These are phyloP conservation scores for Pleurotus pulmonarius DNA, from an alignment of 768 basidiomycete genomes.

Conservation along the genomic window DNA sequence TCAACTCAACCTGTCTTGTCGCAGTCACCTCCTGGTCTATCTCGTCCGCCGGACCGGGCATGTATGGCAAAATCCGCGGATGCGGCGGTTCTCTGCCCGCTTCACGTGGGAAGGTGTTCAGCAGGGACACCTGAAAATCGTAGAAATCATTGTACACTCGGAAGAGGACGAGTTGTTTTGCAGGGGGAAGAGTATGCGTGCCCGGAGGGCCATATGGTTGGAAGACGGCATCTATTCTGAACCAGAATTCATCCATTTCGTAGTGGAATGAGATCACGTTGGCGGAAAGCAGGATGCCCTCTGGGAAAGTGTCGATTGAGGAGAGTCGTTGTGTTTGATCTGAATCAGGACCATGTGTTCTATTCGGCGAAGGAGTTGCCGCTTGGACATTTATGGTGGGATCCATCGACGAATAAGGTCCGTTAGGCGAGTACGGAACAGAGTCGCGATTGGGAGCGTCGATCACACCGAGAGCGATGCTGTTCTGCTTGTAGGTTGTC, in stretches of 20 bases:
- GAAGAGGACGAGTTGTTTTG: slow-evolving; percentile 84
- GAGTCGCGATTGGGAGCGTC: slow-evolving; percentile 45
- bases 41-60: slow-evolving; percentile 89
- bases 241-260: slow-evolving; percentile 97
- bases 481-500: slow-evolving; percentile 92
- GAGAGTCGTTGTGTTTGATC: slow-evolving; percentile 10
- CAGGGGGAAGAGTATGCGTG: slow-evolving; percentile 52
- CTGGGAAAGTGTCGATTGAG: slow-evolving; percentile 54
- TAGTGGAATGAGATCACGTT: slow-evolving; percentile 96
- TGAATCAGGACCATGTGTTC: slow-evolving; percentile 15
- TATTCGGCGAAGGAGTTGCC: slow-evolving; percentile 21
- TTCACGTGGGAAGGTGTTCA: slow-evolving; percentile 86
- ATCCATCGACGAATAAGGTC: slow-evolving; percentile 13
- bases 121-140: slow-evolving; percentile 89
- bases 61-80: slow-evolving; percentile 85
- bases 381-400: slow-evolving; percentile 20
- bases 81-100: slow-evolving; percentile 73
- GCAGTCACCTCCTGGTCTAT: slow-evolving; percentile 85
- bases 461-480: slow-evolving; percentile 90
- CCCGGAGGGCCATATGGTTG: slow-evolving; percentile 73
- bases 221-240: slow-evolving; percentile 86
- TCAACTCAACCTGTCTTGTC: slow-evolving; percentile 75
- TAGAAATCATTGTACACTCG: slow-evolving; percentile 98
- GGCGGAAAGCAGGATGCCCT: slow-evolving; percentile 82
- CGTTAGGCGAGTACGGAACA: slow-evolving; percentile 22